A percentile compares a stretch with the other conserved stretches of the same genome.
Conservation (phyloP, 1,284 basidiomycete genomes). For the Cryptococcus jaspeensis region DNA sequence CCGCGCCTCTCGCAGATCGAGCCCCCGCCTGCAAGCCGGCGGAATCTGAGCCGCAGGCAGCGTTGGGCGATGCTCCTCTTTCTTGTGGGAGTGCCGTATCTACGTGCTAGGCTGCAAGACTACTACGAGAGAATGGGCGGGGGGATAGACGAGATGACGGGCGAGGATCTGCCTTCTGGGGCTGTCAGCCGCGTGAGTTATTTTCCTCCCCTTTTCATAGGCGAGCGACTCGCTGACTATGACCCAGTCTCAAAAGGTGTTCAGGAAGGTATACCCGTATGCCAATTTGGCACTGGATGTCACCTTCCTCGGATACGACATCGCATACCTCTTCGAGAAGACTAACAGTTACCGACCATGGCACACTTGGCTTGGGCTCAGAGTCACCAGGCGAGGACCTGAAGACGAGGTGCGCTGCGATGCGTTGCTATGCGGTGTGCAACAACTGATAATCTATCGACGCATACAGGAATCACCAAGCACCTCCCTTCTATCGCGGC, state of each 20-base stretch:
- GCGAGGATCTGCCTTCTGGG: not conserved
- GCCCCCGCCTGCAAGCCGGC: not conserved
- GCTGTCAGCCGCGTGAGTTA: not conserved
- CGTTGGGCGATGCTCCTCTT: slow-evolving; percentile 67
- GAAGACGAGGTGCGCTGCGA: slow-evolving; percentile 23
- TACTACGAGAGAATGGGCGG: slow-evolving; percentile 88
- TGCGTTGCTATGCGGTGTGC: not conserved
- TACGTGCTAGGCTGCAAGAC: slow-evolving; percentile 84
- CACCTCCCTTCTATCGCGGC: slow-evolving; percentile 13
- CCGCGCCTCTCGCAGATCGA: slow-evolving; percentile 23
- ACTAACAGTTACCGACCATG: slow-evolving; percentile 89
- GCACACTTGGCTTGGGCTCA: slow-evolving; percentile 78
- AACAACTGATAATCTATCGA: not conserved
- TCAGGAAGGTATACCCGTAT: slow-evolving; percentile 78
- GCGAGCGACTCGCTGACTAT: not conserved
- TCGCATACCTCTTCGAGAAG: slow-evolving; percentile 86
- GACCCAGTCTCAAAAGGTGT: slow-evolving; percentile 52
- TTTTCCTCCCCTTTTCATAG: not conserved
- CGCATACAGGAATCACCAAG: not conserved
- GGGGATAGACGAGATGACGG: slow-evolving; percentile 46
- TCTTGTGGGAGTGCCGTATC: slow-evolving; percentile 82
- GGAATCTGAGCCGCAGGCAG: slow-evolving; percentile 31
- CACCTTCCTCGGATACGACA: slow-evolving; percentile 78
- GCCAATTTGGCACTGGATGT: slow-evolving; percentile 72
- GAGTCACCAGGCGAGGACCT: slow-evolving; percentile 47